phyloP scores from a whole-genome alignment of 1,139 yeast genomes.

The Pneumocystis canis region DNA sequence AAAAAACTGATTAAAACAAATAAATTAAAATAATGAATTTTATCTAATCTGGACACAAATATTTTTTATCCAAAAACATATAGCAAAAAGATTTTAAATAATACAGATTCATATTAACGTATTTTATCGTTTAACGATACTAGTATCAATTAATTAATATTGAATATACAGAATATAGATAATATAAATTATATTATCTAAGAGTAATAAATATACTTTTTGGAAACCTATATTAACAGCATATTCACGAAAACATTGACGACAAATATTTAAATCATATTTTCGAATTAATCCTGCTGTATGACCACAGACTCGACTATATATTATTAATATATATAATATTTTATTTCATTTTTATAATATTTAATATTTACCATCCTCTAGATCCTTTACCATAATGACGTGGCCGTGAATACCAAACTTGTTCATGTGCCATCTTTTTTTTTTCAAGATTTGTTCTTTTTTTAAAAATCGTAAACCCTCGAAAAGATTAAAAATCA shows the following conservation, averaged over 20 bases:
- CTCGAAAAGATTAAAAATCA: too few relatives aligned
- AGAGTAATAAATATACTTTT: constrained; percentile 35
- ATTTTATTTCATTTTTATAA: not conserved
- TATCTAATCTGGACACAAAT: not conserved
- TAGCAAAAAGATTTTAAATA: not conserved
- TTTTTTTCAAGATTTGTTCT: not conserved
- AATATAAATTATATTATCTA: too few relatives aligned
- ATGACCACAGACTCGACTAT: constrained; percentile 91
- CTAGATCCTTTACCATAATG: constrained; percentile 99
- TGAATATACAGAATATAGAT: too few relatives aligned
- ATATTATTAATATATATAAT: not conserved
- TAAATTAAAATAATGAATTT: too few relatives aligned
- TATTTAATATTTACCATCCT: constrained; percentile 43
- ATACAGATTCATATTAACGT: not conserved
- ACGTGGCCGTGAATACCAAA: constrained; percentile 99
- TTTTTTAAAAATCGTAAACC: too few relatives aligned
- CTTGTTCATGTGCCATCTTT: constrained; percentile 26
- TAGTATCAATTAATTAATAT: too few relatives aligned
- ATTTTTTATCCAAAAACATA: not conserved
- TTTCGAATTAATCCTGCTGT: constrained; percentile 94
- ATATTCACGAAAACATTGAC: constrained; percentile 99
- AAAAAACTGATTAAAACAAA: constrained; percentile 2
- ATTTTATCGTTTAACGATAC: not conserved
- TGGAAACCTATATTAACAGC: constrained; percentile 98
- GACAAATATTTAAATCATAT: constrained; percentile 98